Evolutionary conservation across 75 land plant species (phyloP), one percentile per base, ranked within the genome.

Genomic region (Larix kaempferi): DNA sequence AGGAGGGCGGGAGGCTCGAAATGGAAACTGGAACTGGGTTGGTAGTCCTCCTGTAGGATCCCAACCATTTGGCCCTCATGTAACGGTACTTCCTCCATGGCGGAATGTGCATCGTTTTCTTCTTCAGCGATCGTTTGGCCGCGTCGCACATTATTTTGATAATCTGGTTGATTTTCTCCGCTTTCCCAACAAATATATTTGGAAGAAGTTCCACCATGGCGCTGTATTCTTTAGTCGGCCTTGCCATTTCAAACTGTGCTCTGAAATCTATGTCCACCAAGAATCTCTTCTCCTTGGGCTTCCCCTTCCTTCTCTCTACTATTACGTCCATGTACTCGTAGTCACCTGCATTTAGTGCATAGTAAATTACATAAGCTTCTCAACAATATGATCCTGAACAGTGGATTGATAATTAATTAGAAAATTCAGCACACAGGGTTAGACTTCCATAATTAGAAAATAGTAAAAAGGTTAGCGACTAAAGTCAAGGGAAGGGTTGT

Each of bases 51-150:
- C 54, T 80, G 63, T 84, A 84, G 4, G 80, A 67, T 14, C 87
- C 81, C 44, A 85, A 81, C 88, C 88, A 87, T 74, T 87, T 87
- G 35, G 88, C 80, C 13, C 72, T 49, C 83, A 87, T 75, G 71
- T 84, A 87, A 16, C 65, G 78, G 17, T 72, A 80, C 58, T 87
- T 87, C 22, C 88, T 77, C 88, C 88, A 87, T 26, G 88, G 88
- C 55, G 88, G 87, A 19, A 87, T 54, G 6, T 66, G 79, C 83
- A 87, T 81, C 12, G 80, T 80, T 29, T 69, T 77, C 59, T 81
- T 74, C 83, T 80, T 87, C 27, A 87, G 63, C 0, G 88, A 87
- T 25, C 59, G 44, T 74, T 81, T 87, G 77, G 75, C 84, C 26
- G 80, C 80, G 5, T 84, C 80, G 26, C 78, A 81, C 87, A 87